phyloP scores from a whole-genome alignment of 164 flowering plant genomes.

The Dillenia suffruticosa region DNA sequence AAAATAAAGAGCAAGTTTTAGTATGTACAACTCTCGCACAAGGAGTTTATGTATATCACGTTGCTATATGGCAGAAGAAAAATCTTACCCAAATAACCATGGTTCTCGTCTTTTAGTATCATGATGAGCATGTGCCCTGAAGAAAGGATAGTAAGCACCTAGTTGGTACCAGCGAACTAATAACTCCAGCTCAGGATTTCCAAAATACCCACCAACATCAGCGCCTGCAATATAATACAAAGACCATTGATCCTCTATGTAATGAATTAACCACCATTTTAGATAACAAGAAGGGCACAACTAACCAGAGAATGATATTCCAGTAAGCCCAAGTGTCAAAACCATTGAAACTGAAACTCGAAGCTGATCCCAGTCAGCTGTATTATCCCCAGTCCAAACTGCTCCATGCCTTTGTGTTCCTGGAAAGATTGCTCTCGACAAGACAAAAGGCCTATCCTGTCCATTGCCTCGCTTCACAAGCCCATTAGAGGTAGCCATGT shows the following conservation, averaged over 20 bases:
- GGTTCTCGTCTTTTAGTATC: slow-evolving; percentile 98
- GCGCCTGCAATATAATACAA: slow-evolving; percentile 56
- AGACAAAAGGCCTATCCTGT: slow-evolving; percentile 93
- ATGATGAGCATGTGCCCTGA: slow-evolving; percentile 97
- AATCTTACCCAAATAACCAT: slow-evolving; percentile 87
- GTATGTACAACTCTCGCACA: too few relatives aligned
- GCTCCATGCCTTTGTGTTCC: slow-evolving; percentile 96
- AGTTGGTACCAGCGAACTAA: slow-evolving; percentile 98
- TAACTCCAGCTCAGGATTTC: slow-evolving; percentile 89
- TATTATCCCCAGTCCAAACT: slow-evolving; percentile 96
- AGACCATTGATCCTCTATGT: too few relatives aligned
- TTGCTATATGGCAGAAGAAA: not conserved
- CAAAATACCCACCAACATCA: slow-evolving; percentile 99
- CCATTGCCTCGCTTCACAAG: slow-evolving; percentile 82
- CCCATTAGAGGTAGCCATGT: slow-evolving; percentile 91
- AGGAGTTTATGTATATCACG: too few relatives aligned
- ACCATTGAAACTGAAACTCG: slow-evolving; percentile 96
- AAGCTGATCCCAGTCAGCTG: slow-evolving; percentile 97
- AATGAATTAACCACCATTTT: not conserved
- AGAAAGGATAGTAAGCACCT: slow-evolving; percentile 96
- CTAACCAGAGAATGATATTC: slow-evolving; percentile 82
- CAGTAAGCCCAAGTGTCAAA: slow-evolving; percentile 89
- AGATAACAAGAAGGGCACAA: slow-evolving; percentile 4
- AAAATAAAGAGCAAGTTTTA: too few relatives aligned
- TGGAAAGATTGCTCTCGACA: slow-evolving; percentile 91